Evolutionary conservation across 495 filamentous ascomycete species (phyloP).

Genomic region (Wilcoxina mikolae): DNA sequence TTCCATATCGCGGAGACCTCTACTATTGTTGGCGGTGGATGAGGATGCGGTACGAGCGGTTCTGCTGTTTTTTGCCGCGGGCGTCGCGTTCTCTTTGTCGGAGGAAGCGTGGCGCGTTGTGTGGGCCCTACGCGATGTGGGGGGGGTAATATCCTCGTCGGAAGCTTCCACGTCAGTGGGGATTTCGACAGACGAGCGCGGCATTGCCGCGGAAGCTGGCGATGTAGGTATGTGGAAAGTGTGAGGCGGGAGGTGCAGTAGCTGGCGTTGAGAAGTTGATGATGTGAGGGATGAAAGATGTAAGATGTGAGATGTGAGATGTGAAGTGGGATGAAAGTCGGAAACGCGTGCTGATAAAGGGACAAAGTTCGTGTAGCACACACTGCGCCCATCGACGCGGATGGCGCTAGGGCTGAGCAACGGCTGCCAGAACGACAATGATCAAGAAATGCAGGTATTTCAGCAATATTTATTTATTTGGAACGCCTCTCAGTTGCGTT

Average conservation of each 20-base stretch:
- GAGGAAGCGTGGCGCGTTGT: conserved; percentile 12
- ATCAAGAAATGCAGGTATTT: too few species aligned
- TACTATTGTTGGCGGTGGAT: not conserved
- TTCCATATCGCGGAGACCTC: not conserved
- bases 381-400: too few species aligned
- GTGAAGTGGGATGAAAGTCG: too few species aligned
- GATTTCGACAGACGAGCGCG: too few species aligned
- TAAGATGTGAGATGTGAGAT: too few species aligned
- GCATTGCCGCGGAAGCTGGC: not conserved
- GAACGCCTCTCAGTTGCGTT: not conserved
- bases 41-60: not conserved
- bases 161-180: too few species aligned
- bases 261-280: not conserved
- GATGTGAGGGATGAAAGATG: not conserved
- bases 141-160: too few species aligned
- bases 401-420: too few species aligned
- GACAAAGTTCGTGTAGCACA: too few species aligned
- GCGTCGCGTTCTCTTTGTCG: conserved; percentile 25
- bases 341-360: too few species aligned
- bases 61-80: not conserved
- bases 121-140: not conserved
- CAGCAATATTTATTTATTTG: too few species aligned
- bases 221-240: not conserved
- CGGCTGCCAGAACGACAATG: too few species aligned
- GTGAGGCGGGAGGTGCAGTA: not conserved